Percentiles rank a stretch among this genome's conserved stretches.
phyloP scores from a whole-genome alignment of 805 yeast species.

The Cyberlindnera petersonii region DNA sequence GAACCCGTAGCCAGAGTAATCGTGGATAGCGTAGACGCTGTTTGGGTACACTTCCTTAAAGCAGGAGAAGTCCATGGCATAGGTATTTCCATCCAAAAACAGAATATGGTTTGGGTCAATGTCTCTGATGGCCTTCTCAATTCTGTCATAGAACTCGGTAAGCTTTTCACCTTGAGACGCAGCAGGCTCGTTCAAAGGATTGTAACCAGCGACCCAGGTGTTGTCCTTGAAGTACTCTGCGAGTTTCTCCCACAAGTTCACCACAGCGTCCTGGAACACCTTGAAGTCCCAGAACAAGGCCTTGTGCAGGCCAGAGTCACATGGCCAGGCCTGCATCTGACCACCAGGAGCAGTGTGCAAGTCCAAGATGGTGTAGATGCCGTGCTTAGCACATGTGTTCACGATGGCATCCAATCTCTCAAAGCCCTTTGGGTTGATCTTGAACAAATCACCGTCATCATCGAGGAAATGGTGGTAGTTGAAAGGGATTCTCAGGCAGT shows the following conservation, averaged over 20 bases:
- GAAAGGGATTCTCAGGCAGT: conserved; percentile 48
- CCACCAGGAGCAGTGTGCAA: conserved; percentile 34
- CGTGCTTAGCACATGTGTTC: conserved; percentile 42
- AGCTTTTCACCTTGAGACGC: conserved; percentile 40
- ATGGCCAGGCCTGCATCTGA: conserved; percentile 47
- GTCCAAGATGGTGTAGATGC: conserved; percentile 46
- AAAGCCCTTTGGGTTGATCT: conserved; percentile 43
- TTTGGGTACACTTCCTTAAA: conserved; percentile 42
- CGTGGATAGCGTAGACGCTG: conserved; percentile 48
- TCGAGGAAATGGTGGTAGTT: conserved; percentile 48
- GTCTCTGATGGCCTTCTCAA: conserved; percentile 38
- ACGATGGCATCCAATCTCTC: conserved; percentile 40
- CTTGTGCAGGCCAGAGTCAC: conserved; percentile 44
- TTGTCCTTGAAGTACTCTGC: conserved; percentile 45
- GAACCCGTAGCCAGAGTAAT: conserved; percentile 43
- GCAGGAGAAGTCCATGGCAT: conserved; percentile 46
- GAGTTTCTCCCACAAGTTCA: conserved; percentile 15
- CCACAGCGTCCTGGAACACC: conserved; percentile 43
- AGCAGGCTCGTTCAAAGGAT: conserved; percentile 51
- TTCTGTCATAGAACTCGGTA: conserved; percentile 35
- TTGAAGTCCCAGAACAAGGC: conserved; percentile 48
- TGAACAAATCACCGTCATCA: conserved; percentile 39
- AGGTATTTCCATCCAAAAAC: conserved; percentile 48
- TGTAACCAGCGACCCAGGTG: conserved; percentile 51
- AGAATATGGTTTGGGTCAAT: conserved; percentile 48